Conservation (phyloP, 2,329 filamentous ascomycete genomes). For the Apiospora saccharicola region DNA sequence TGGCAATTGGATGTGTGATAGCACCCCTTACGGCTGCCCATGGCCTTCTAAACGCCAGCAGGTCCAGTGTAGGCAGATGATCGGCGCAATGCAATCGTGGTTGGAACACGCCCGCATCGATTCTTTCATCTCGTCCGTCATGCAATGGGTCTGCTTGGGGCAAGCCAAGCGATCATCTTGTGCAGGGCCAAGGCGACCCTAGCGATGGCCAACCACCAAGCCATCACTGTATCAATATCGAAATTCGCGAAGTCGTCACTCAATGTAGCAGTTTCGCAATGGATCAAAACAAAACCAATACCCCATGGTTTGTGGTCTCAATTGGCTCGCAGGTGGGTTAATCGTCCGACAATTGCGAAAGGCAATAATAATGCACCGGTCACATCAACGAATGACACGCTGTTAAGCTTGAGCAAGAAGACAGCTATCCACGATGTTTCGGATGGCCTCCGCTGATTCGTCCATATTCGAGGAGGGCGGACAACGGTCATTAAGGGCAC, state of each 20-base stretch:
- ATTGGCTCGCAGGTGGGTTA: neutral
- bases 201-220: neutral
- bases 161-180: constrained; percentile 13
- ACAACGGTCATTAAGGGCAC: neutral
- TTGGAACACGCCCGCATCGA: constrained; percentile 14
- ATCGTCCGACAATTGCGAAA: constrained; percentile 11
- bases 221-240: neutral
- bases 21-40: neutral
- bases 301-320: neutral
- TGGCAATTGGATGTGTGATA: constrained; percentile 8
- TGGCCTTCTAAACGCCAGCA: neutral
- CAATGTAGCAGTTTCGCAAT: neutral
- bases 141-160: constrained; percentile 7
- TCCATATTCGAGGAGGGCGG: neutral
- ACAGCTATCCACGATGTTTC: constrained; percentile 9
- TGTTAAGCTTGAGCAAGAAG: constrained; percentile 1
- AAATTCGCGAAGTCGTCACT: neutral
- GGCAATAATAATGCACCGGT: neutral
- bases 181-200: neutral
- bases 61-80: neutral
- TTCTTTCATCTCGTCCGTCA: constrained; percentile 9
- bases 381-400: neutral
- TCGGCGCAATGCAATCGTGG: constrained; percentile 17
- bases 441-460: neutral
- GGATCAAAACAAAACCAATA: neutral